These are phyloP conservation scores for Centella asiatica DNA, from an alignment of 129 eudicot species.

Conservation along the genomic window DNA sequence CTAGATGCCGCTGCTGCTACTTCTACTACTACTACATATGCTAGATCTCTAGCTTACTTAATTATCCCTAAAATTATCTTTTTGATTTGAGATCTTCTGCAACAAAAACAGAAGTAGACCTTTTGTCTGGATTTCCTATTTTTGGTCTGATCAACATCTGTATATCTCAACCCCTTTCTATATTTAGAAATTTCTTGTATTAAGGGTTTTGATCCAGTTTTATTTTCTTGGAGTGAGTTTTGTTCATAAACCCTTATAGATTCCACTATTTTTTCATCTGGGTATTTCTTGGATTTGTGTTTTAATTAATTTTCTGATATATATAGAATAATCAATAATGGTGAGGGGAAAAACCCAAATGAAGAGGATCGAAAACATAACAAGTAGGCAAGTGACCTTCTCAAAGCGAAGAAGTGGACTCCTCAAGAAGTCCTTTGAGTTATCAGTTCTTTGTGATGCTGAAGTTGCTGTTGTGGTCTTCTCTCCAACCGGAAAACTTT, in stretches of 20 bases:
- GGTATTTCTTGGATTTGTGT: not conserved
- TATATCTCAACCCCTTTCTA: slow-evolving; percentile 6
- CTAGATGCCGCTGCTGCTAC: not conserved
- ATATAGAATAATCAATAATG: slow-evolving; percentile 15
- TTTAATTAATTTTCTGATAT: not conserved
- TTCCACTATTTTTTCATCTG: not conserved
- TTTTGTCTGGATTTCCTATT: slow-evolving; percentile 16
- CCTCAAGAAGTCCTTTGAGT: slow-evolving; percentile 52
- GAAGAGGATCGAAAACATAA: slow-evolving; percentile 49
- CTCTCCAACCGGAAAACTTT: slow-evolving; percentile 50
- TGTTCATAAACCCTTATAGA: not conserved
- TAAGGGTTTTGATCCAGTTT: not conserved
- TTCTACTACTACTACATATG: not conserved
- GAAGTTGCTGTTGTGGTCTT: slow-evolving; percentile 50
- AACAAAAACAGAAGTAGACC: slow-evolving; percentile 9
- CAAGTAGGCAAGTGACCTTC: slow-evolving; percentile 60
- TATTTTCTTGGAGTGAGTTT: not conserved
- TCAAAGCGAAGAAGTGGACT: slow-evolving; percentile 51
- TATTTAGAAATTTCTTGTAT: slow-evolving; percentile 15
- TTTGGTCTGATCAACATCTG: slow-evolving; percentile 13
- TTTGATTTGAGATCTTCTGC: slow-evolving; percentile 19
- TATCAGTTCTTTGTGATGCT: slow-evolving; percentile 62
- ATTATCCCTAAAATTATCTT: not conserved
- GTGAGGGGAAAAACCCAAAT: slow-evolving; percentile 59
- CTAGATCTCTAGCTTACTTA: no score